phyloP scores from a whole-genome alignment of 208 protist genomes.

The Acanthamoeba royreba region DNA sequence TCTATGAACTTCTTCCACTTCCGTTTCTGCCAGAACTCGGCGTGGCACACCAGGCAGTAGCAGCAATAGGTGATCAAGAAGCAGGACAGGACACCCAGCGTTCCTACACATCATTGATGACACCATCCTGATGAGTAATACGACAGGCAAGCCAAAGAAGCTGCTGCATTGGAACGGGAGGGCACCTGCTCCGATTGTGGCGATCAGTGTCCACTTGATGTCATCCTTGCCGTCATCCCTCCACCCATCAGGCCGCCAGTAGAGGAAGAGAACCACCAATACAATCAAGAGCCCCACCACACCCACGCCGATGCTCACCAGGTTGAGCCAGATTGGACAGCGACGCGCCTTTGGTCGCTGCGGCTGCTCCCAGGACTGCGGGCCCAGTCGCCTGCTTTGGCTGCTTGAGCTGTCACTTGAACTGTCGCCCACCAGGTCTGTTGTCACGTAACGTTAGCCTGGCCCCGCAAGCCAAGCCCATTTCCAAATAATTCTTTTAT shows the following conservation, averaged over 20 bases:
- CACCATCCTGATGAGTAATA: background rate
- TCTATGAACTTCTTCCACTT: background rate
- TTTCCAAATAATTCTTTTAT: background rate
- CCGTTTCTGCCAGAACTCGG: background rate
- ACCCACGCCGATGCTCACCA: background rate
- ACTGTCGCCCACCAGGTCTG: background rate
- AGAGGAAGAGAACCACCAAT: background rate
- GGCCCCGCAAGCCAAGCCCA: no score
- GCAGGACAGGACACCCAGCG: background rate
- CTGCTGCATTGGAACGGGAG: no score
- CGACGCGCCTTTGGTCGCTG: background rate
- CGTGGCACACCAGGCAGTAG: slow-evolving; percentile 24
- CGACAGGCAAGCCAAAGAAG: background rate
- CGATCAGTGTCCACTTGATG: background rate
- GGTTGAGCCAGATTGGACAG: background rate
- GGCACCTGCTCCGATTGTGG: background rate
- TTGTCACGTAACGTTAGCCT: no score
- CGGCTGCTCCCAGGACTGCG: background rate
- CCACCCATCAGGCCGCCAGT: background rate
- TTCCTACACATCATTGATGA: background rate
- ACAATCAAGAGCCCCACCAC: background rate
- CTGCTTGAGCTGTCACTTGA: background rate
- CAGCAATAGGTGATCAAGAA: background rate
- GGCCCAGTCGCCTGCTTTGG: no score
- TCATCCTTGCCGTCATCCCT: background rate